Conservation (phyloP, 106 monocot genomes). For the Acorus gramineus region DNA sequence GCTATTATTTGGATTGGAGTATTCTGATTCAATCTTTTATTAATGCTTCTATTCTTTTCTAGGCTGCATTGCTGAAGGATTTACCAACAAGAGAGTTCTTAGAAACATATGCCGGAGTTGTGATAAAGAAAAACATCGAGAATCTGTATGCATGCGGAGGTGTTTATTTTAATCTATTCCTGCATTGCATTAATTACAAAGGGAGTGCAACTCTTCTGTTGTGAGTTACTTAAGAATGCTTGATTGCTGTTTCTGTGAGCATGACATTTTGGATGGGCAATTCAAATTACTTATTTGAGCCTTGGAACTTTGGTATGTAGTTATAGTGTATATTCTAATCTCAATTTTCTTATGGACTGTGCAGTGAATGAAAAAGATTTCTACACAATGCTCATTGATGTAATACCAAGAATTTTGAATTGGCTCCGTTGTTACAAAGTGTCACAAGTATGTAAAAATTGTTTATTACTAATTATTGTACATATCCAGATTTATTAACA, state of each 20-base stretch:
- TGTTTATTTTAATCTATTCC: conserved; percentile 4
- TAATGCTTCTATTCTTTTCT: neutral
- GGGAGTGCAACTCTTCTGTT: too few species aligned
- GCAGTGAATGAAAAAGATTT: conserved; percentile 57
- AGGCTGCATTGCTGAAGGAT: conserved; percentile 80
- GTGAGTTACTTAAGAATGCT: too few species aligned
- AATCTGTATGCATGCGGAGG: conserved; percentile 87
- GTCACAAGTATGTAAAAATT: conserved; percentile 22
- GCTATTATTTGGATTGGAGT: neutral
- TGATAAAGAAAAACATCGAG: conserved; percentile 67
- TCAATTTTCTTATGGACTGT: conserved; percentile 9
- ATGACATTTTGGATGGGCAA: too few species aligned
- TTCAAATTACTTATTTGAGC: too few species aligned
- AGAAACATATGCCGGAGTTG: conserved; percentile 59
- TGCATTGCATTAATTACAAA: neutral
- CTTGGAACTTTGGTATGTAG: too few species aligned
- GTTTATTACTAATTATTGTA: neutral
- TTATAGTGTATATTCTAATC: neutral
- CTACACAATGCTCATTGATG: conserved; percentile 38
- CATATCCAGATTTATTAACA: too few species aligned
- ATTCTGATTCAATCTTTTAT: neutral
- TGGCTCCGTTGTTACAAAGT: conserved; percentile 53
- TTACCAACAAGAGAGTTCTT: conserved; percentile 52
- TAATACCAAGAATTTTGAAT: conserved; percentile 67
- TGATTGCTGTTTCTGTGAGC: too few species aligned